phyloP scores from a whole-genome alignment of 768 basidiomycete genomes.

The Nevesoporus exiguus region DNA sequence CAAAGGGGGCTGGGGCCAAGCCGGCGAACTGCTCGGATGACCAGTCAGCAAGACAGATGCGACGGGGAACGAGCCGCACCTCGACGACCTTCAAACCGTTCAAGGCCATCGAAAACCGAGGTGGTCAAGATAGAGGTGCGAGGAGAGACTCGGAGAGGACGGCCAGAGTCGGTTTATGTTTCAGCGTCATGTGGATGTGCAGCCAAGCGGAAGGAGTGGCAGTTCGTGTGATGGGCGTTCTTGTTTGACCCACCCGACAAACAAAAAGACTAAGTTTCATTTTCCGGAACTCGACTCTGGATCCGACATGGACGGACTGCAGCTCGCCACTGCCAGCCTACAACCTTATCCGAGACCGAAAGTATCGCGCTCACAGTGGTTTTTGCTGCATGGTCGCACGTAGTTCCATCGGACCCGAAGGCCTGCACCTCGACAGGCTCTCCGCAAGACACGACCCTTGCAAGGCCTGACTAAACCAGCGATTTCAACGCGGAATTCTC shows the following conservation, averaged over 20 bases:
- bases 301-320: too few relatives aligned
- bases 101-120: constrained; percentile 40
- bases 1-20: constrained; percentile 78
- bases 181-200: constrained; percentile 4
- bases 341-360: too few relatives aligned
- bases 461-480: too few relatives aligned
- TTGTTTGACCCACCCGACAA: background rate
- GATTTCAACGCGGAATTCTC: too few relatives aligned
- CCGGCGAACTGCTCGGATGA: constrained; percentile 61
- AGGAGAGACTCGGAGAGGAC: background rate
- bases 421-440: too few relatives aligned
- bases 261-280: too few relatives aligned
- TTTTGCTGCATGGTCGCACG: too few relatives aligned
- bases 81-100: constrained; percentile 50
- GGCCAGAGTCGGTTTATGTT: constrained; percentile 6
- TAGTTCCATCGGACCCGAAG: too few relatives aligned
- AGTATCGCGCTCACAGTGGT: too few relatives aligned
- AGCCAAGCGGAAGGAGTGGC: background rate
- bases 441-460: too few relatives aligned
- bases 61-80: constrained; percentile 21
- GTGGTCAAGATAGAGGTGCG: background rate
- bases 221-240: background rate
- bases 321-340: too few relatives aligned
- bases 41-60: background rate
- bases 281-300: too few relatives aligned